Percentiles rank a stretch among this genome's conserved stretches.
phyloP scores from a whole-genome alignment of 495 filamentous ascomycete species.

The Penicillium lagena region DNA sequence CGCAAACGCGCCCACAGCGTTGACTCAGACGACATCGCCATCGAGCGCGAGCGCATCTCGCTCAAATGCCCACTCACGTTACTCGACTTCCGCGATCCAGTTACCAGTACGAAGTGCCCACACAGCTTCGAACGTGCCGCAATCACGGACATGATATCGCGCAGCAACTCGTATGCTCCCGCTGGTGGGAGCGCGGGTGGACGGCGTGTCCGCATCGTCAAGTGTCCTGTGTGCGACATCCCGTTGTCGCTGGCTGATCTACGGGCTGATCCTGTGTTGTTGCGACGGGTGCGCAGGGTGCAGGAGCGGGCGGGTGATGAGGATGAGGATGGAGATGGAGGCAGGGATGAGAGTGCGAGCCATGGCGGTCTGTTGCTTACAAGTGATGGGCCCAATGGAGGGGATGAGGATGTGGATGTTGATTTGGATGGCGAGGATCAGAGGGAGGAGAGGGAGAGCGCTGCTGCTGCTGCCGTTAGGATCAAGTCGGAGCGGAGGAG shows the following conservation, averaged over 20 bases:
- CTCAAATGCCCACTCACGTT: constrained; percentile 81
- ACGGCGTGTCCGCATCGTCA: constrained; percentile 21
- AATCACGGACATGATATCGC: constrained; percentile 56
- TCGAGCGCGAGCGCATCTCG: constrained; percentile 61
- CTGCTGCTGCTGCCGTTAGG: not conserved
- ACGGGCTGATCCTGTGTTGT: constrained; percentile 32
- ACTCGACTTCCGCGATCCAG: constrained; percentile 61
- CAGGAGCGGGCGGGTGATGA: constrained; percentile 34
- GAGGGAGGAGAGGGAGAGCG: too few relatives aligned
- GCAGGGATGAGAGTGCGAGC: constrained; percentile 1
- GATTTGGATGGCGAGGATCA: constrained; percentile 1
- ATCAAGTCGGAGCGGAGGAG: constrained; percentile 10
- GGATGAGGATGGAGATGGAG: constrained; percentile 19
- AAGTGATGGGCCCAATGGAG: constrained; percentile 8
- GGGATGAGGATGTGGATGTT: constrained; percentile 15
- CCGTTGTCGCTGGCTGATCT: constrained; percentile 34
- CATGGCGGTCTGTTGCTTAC: constrained; percentile 10
- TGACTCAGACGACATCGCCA: constrained; percentile 64
- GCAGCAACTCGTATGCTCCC: constrained; percentile 20
- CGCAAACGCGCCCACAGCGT: constrained; percentile 28
- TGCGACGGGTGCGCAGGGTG: constrained; percentile 34
- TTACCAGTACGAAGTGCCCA: constrained; percentile 69
- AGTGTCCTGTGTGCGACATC: constrained; percentile 45
- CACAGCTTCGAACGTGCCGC: constrained; percentile 77
- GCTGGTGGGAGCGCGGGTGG: constrained; percentile 9